Evolutionary conservation across 2,329 filamentous ascomycete species (phyloP).

Genomic region (Epichloe gansuensis): DNA sequence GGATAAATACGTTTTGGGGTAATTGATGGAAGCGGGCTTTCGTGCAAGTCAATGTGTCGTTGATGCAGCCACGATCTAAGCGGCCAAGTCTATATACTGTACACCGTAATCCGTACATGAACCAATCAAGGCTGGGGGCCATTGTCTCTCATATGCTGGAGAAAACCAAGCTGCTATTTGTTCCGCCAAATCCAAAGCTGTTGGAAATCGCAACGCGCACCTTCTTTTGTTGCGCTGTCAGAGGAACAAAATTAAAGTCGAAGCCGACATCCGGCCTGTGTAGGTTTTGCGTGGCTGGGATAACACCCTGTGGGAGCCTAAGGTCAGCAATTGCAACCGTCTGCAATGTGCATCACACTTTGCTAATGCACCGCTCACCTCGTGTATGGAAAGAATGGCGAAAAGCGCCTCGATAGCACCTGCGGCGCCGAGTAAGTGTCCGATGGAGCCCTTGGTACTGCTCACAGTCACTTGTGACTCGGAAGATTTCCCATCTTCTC

Average conservation of each 20-base stretch:
- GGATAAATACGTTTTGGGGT: no score
- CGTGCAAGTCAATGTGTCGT: background rate
- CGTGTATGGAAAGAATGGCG: constrained; percentile 60
- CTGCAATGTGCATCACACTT: background rate
- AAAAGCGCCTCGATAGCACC: constrained; percentile 87
- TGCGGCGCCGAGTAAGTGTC: constrained; percentile 82
- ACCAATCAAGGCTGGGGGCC: no score
- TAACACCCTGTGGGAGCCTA: constrained; percentile 45
- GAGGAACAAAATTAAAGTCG: constrained; percentile 75
- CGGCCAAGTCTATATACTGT: no score
- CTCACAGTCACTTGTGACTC: constrained; percentile 65
- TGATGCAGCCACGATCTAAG: no score
- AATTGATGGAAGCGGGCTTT: background rate
- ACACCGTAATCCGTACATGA: no score
- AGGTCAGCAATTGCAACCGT: constrained; percentile 6
- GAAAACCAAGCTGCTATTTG: constrained; percentile 83
- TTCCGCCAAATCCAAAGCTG: constrained; percentile 96
- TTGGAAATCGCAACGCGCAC: constrained; percentile 76
- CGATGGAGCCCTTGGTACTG: constrained; percentile 86
- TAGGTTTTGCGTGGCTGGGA: constrained; percentile 83
- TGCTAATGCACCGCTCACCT: constrained; percentile 43
- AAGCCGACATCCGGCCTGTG: constrained; percentile 52
- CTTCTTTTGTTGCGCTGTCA: constrained; percentile 52
- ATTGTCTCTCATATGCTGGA: constrained; percentile 17
- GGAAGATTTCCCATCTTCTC: constrained; percentile 49